Percentiles rank a stretch among this genome's conserved stretches.
Evolutionary conservation across 176 grass and related monocot genomes (phyloP).

Genomic region (Aegilops umbellulata): DNA sequence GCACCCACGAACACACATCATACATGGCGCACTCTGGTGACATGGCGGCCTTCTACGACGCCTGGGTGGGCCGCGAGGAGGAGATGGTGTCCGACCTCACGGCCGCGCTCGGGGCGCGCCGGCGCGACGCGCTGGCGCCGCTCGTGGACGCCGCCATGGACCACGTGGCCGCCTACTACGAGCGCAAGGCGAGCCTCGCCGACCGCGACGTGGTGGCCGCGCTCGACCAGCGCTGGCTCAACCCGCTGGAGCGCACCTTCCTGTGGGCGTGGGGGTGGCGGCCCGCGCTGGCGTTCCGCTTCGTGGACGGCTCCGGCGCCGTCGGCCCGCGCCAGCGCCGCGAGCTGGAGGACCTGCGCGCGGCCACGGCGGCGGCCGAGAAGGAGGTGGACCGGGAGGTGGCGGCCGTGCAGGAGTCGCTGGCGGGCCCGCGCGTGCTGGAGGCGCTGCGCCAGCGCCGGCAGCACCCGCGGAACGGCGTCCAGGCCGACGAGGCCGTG

Average conservation of each 20-base stretch:
- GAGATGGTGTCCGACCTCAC: slow-evolving; percentile 39
- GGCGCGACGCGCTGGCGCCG: background rate
- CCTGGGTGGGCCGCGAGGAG: slow-evolving; percentile 59
- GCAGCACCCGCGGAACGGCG: background rate
- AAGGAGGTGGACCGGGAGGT: slow-evolving; percentile 46
- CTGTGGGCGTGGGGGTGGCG: slow-evolving; percentile 75
- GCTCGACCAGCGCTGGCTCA: slow-evolving; percentile 65
- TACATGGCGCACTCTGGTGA: background rate
- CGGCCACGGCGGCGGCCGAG: slow-evolving; percentile 35
- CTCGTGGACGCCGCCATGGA: slow-evolving; percentile 38
- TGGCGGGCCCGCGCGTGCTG: slow-evolving; percentile 50
- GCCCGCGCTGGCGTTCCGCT: slow-evolving; percentile 65
- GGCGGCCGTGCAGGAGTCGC: slow-evolving; percentile 55
- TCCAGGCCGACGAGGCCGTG: slow-evolving; percentile 32
- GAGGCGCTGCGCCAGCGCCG: slow-evolving; percentile 34
- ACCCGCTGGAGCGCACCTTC: slow-evolving; percentile 80
- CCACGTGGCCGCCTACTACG: slow-evolving; percentile 52
- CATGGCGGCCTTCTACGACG: slow-evolving; percentile 60
- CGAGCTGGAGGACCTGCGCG: slow-evolving; percentile 20
- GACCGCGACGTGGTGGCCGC: slow-evolving; percentile 52
- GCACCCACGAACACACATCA: background rate
- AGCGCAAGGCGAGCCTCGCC: slow-evolving; percentile 52
- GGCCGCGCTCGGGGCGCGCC: slow-evolving; percentile 10
- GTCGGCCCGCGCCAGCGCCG: background rate
- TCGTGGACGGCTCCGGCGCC: background rate